Conservation (phyloP, 192 early-diverging fungal species). For the Podochytrium sp. region DNA sequence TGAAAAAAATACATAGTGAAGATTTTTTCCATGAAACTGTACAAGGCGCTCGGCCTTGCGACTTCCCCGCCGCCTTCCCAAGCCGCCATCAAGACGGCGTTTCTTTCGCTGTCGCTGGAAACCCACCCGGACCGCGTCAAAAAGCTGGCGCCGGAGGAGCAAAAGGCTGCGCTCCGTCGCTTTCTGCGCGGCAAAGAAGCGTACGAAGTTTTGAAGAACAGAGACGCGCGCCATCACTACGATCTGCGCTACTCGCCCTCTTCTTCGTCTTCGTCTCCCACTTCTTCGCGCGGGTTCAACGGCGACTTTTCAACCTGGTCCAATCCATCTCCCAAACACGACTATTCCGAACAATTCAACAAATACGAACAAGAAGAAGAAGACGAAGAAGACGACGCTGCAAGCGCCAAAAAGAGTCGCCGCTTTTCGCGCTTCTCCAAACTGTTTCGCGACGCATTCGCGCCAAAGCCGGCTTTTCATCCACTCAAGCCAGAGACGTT, state of each 20-base stretch:
- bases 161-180: background rate
- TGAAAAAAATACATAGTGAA: too few relatives aligned
- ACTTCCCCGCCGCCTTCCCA: background rate
- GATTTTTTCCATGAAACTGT: slow-evolving; percentile 4
- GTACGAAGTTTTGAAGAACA: slow-evolving; percentile 3
- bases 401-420: background rate
- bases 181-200: slow-evolving; percentile 4
- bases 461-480: too few relatives aligned
- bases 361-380: background rate
- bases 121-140: slow-evolving; percentile 2
- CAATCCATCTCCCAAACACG: background rate
- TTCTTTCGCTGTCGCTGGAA: background rate
- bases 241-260: background rate
- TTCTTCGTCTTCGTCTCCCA: background rate
- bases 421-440: background rate
- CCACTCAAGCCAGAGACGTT: too few relatives aligned
- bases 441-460: background rate
- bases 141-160: background rate
- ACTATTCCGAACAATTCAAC: background rate
- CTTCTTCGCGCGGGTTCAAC: background rate
- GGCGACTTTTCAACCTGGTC: slow-evolving; percentile 7
- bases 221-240: background rate
- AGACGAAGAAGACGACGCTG: background rate
- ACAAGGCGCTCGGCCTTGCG: background rate
- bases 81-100: slow-evolving; percentile 1